Evolutionary conservation across 2,329 filamentous ascomycete species (phyloP).

Genomic region (Pseudocercospora vitis): DNA sequence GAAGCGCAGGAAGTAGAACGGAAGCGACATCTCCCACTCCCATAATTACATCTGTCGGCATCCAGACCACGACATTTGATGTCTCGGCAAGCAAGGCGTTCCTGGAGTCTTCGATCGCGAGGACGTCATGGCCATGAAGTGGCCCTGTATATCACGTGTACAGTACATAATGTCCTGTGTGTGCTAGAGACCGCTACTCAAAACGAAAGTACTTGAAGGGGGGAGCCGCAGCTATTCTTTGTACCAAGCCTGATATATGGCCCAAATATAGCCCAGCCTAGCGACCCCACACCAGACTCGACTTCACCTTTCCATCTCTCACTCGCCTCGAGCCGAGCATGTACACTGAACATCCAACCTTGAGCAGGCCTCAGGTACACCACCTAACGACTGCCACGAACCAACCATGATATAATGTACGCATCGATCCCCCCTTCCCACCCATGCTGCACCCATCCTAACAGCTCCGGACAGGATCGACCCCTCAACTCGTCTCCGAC

Average conservation of each 20-base stretch:
- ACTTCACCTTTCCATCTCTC: conserved; percentile 10
- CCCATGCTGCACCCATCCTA: conserved; percentile 4
- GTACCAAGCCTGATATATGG: not conserved
- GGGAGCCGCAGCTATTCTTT: not conserved
- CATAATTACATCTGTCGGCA: not conserved
- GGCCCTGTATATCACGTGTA: conserved; percentile 7
- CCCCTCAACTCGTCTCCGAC: conserved; percentile 71
- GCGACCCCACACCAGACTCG: conserved; percentile 2
- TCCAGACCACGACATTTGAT: not conserved
- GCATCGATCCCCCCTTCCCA: not conserved
- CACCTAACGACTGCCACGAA: conserved; percentile 13
- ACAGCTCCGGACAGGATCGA: conserved; percentile 63
- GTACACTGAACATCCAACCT: conserved; percentile 9
- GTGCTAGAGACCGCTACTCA: not conserved
- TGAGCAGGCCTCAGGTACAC: conserved; percentile 27
- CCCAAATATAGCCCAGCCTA: not conserved
- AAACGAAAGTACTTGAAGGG: not conserved
- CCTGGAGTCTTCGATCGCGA: conserved; percentile 1
- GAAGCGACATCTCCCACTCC: conserved; percentile 3
- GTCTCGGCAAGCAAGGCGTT: conserved; percentile 3
- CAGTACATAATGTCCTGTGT: conserved; percentile 4
- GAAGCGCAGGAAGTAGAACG: conserved; percentile 73
- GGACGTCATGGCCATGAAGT: not conserved
- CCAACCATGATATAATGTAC: conserved; percentile 21
- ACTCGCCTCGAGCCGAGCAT: too few species aligned